Evolutionary conservation across 2,329 filamentous ascomycete genomes (phyloP).

Genomic region (Penicillium sp.): DNA sequence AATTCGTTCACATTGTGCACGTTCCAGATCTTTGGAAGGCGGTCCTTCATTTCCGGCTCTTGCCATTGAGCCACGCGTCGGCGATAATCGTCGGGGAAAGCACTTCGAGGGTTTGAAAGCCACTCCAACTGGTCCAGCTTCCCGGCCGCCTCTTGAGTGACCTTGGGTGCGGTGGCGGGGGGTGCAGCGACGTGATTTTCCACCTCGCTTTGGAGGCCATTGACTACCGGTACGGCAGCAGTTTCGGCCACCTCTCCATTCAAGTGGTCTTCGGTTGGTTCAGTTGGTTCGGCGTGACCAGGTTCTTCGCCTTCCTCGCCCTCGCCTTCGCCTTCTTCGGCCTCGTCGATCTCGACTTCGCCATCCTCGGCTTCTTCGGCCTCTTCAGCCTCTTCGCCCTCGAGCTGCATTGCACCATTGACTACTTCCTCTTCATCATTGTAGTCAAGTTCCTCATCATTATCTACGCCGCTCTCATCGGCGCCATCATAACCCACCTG

Average conservation of each 20-base stretch:
- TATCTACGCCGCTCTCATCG: slow-evolving; percentile 17
- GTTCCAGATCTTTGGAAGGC: slow-evolving; percentile 38
- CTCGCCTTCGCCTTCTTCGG: slow-evolving; percentile 8
- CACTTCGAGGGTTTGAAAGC: slow-evolving; percentile 21
- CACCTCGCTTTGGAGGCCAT: slow-evolving; percentile 8
- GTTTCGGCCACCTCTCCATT: slow-evolving; percentile 18
- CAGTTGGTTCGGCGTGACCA: slow-evolving; percentile 9
- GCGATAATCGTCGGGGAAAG: slow-evolving; percentile 19
- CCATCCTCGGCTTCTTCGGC: slow-evolving; percentile 16
- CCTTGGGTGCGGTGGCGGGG: not conserved
- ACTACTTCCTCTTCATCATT: slow-evolving; percentile 14
- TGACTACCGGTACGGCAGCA: slow-evolving; percentile 6
- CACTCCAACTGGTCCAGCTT: slow-evolving; percentile 11
- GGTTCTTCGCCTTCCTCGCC: slow-evolving; percentile 14
- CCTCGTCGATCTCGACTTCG: slow-evolving; percentile 15
- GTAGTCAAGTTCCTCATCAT: slow-evolving; percentile 8
- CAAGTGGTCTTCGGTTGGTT: not conserved
- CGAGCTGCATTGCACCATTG: slow-evolving; percentile 1
- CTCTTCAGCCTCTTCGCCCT: slow-evolving; percentile 15
- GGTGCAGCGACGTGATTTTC: not conserved
- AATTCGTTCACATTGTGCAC: slow-evolving; percentile 38
- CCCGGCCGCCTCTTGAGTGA: not conserved
- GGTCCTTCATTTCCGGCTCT: slow-evolving; percentile 28
- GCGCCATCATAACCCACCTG: slow-evolving; percentile 25
- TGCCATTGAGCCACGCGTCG: slow-evolving; percentile 18